Base-by-base conservation (phyloP, 495 filamentous ascomycete species). In the Neurospora tetrasperma region DNA sequence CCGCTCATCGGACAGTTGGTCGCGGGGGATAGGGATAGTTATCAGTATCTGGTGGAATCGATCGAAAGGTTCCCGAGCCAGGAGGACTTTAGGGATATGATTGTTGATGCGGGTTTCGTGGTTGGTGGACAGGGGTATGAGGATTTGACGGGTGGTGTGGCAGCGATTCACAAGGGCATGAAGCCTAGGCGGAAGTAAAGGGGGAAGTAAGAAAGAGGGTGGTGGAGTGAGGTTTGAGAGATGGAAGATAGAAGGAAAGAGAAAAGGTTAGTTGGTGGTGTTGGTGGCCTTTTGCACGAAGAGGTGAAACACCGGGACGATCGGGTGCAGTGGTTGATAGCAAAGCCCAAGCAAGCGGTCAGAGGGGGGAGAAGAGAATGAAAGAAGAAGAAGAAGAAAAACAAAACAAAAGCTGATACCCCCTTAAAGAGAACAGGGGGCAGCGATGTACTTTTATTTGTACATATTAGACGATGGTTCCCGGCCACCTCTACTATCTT, bases 41-140 rank as follows among this genome's bases (percentile, higher is more conserved):
- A 99, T 81, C 96, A 98, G 88, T 99, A 99, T 84, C 83, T 99
- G 43, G 96, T 98, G 38, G 96, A 99, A 88, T 97, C 93, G 82
- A 98, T 99, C 83, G 94, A 97, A 84, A 84, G 87, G 48, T 99
- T 98, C 79, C 96, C 96, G 4, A 88, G 84, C 69, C 96, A 99
- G 85, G 83, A 87, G 69, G 89, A 93, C 78, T 98, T 94, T 80
- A 84, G 89, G 75, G 88, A 88, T 62, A 96, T 98, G 94, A 96
- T 99, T 78, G 83, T 88, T 79, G 89, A 91, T 73, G 95, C 93
- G 46, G 96, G 96, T 16, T 98, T 99, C 79, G 79, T 91, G 79
- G 88, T 96, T 69, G 94, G 91, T 23, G 93, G 92, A 1, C 81
- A 89, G 70, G 93, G 93, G 3, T 97, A 88, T 81, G 94, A 96